Base-by-base conservation (phyloP, 1,284 basidiomycete genomes). In the Rhodotorula sp. region DNA sequence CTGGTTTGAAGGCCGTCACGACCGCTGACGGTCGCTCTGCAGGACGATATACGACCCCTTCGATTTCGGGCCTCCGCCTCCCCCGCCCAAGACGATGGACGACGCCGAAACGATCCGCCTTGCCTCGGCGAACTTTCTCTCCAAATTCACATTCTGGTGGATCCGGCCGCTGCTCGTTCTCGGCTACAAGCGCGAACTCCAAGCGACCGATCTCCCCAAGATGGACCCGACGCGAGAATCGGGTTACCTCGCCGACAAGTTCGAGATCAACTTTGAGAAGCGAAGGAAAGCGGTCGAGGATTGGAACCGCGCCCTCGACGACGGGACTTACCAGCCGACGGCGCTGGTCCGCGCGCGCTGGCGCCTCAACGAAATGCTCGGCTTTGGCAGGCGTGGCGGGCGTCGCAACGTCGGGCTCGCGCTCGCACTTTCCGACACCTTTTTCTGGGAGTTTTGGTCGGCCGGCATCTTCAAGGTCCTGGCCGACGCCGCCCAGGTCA, bases 361-460 rank as follows among this genome's bases (percentile, higher is more conserved):
- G 74, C 68, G 71, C 50, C 78, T 70, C 49, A 48, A 26, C 47
- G 48, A 49, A 23, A 55, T 23, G 47, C 5, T 72, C 31, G 57
- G 73, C 31, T 67, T 63, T 47, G 69, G 60, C 31, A 26, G 45
- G 57, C 66, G 80, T 28, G 80, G 64, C 59, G 80, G 67, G 0
- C 80, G 79, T 68, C 83, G 83, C 71, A 76, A 83, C 38, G 82
- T 88, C 0, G 89, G 87, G 72, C 80, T 90, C n/a, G 54, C 67
- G 31, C 48, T 64, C 65, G 71, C 71, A 2, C 85, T 95, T 79
- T 90, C 90, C 77, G 92, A 95, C 78, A 89, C 88, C 65, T 86
- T 95, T 72, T 87, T 87, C 45, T 87, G 86, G 84, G 89, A 87
- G 84, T 92, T 95, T 79, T 95, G 93, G 92, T 83, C 85, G 3